Base-by-base conservation (phyloP, 495 filamentous ascomycete genomes). In the Trichocladium uniseriatum region DNA sequence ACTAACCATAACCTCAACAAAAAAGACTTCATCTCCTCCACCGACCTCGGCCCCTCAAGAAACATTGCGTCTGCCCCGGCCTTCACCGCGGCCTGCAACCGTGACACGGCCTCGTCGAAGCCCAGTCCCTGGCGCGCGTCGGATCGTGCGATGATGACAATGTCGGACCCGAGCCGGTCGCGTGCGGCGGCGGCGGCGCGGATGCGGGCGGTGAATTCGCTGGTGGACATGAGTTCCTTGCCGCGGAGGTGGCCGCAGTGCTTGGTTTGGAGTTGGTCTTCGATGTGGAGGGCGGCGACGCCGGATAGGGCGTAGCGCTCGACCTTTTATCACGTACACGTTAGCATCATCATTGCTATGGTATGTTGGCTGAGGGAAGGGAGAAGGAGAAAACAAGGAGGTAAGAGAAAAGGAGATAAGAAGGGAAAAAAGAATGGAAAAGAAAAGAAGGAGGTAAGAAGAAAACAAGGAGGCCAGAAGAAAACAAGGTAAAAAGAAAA, bases 261-360 rank as follows among this genome's bases (percentile, higher is more conserved):
- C 60, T 87, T 87, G 42, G 72, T 78, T 41, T 67, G 64, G 18
- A 83, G 74, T 55, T 87, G 81, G 65, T 87, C 83, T 66, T 88
- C 83, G 48, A 87, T 75, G 52, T 87, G 82, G 51, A 87, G 71
- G 8, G 74, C 84, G 5, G 83, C 83, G 0, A 86, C 79, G n/a
- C 80, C 80, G 9, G 79, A 74, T n/a, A 72, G 71, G 36, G 79
- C 78, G 58, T 86, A 87, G 38, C 79, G 68, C 51, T 75, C 68
- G n/a, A 53, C 43, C 47, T n/a, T n/a, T n/a, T n/a, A n/a, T n/a
- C n/a, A n/a, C n/a, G n/a, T n/a, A n/a, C n/a, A n/a, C n/a, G n/a
- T n/a, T n/a, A n/a, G n/a, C n/a, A n/a, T n/a, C n/a, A n/a, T n/a
- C n/a, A n/a, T n/a, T n/a, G n/a, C n/a, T n/a, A n/a, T 49, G 34